Evolutionary conservation across 2,329 filamentous ascomycete species (phyloP).

Genomic region (Cladosporium halotolerans): DNA sequence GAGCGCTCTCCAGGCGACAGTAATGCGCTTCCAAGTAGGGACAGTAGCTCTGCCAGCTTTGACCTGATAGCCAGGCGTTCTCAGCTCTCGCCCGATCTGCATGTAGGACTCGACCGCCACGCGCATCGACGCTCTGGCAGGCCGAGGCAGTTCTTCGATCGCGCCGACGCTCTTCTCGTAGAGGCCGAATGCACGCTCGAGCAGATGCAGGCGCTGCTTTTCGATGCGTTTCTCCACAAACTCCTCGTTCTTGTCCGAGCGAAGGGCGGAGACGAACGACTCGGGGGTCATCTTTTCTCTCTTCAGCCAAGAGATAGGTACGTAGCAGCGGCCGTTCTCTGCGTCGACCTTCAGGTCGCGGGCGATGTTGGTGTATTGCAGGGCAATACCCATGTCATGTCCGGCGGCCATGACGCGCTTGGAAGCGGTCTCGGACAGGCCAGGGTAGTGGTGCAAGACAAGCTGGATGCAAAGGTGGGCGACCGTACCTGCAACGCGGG

Average conservation of each 20-base stretch:
- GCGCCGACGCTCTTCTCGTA: constrained; percentile 50
- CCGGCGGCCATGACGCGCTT: constrained; percentile 50
- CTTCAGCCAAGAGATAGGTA: constrained; percentile 59
- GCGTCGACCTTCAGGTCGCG: constrained; percentile 67
- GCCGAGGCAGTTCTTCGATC: constrained; percentile 56
- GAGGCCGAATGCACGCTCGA: constrained; percentile 55
- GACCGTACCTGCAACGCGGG: constrained; percentile 66
- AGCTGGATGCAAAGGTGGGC: constrained; percentile 63
- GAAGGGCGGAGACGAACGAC: constrained; percentile 44
- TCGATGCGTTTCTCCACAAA: constrained; percentile 46
- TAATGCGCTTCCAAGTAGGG: constrained; percentile 43
- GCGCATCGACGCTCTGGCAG: constrained; percentile 57
- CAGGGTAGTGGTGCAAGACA: constrained; percentile 53
- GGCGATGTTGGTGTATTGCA: constrained; percentile 74
- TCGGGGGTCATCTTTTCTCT: constrained; percentile 50
- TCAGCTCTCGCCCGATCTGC: constrained; percentile 63
- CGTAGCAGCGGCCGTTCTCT: constrained; percentile 58
- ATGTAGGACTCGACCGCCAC: constrained; percentile 71
- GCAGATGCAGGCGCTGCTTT: constrained; percentile 46
- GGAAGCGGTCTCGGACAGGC: constrained; percentile 25
- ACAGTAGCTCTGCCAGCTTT: constrained; percentile 44
- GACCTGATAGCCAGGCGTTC: constrained; percentile 39
- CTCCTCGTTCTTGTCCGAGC: constrained; percentile 21
- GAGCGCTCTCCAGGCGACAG: constrained; percentile 55
- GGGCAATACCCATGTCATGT: constrained; percentile 61